phyloP scores from a whole-genome alignment of 169 alveolate genomes.

The Eimeria tenella region DNA sequence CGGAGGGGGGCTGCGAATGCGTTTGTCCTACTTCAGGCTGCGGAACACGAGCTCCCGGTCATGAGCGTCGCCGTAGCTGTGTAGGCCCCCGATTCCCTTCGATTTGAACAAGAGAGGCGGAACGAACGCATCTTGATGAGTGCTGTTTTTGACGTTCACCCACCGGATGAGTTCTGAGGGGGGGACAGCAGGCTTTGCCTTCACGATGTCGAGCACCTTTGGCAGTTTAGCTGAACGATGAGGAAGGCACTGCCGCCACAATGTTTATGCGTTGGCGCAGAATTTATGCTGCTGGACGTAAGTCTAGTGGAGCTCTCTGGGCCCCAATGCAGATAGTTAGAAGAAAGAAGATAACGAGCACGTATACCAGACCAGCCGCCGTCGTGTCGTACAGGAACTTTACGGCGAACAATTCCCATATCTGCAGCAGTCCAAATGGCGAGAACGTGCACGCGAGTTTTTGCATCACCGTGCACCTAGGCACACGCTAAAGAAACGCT shows the following conservation, averaged over 20 bases:
- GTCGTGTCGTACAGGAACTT: slow-evolving; percentile 45
- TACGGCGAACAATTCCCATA: slow-evolving; percentile 64
- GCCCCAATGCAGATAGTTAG: slow-evolving; percentile 32
- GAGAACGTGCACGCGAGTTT: neutral
- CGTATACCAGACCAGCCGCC: slow-evolving; percentile 38
- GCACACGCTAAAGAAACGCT: neutral
- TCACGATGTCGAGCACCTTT: no score
- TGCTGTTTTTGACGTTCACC: no score
- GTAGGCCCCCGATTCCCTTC: no score
- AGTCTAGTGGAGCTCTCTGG: neutral
- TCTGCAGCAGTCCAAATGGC: slow-evolving; percentile 10
- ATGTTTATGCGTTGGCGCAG: no score
- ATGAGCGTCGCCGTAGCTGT: neutral
- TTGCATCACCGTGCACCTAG: neutral
- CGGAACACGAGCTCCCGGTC: slow-evolving; percentile 46
- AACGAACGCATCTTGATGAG: no score
- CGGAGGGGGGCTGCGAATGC: neutral
- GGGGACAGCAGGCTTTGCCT: no score
- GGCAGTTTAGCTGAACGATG: no score
- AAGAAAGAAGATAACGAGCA: slow-evolving; percentile 5
- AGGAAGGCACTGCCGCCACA: no score
- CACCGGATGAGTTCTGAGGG: no score
- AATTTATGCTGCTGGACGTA: no score
- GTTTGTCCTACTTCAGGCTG: slow-evolving; percentile 30
- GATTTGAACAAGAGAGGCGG: no score